Base-by-base conservation (phyloP, 352 stramenopile genomes). In the Phytophthora multivora region DNA sequence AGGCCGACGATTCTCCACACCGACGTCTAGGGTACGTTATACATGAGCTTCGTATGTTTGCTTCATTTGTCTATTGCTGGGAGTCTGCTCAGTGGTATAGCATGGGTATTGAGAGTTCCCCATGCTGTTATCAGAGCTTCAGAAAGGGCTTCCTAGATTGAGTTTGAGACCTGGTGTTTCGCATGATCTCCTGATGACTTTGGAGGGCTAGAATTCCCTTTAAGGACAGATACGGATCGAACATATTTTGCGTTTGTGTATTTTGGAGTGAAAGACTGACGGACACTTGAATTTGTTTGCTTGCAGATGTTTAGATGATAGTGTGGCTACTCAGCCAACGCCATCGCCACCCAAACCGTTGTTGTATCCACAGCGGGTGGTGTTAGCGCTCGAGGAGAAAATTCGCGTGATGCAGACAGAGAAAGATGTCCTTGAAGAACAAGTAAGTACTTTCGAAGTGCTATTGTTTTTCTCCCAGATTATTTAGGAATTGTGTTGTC, bases 171-270 rank as follows among this genome's bases (percentile, higher is more conserved):
- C 28, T 51, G 15, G 38, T n/a, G 16, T 40, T 51, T 46, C 41
- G 51, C 39, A 57, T 54, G 71, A 79, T 91, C 80, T 92, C 55
- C 81, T 94, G 86, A 92, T 94, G 86, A 94, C 86, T 90, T 94
- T 89, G 70, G 48, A 67, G 73, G 82, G 63, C 62, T 91, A 94
- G 86, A 90, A 94, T 89, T 89, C 71, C 82, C 62, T 73, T 71
- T 67, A 89, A 95, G 83, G 86, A 95, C 86, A 95, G 86, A 93
- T 95, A 95, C 86, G 83, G 83, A 89, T 90, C 59, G 75, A 68
- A 93, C 82, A 93, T 28, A 45, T 19, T 38, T 45, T 26, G 30
- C 19, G 26, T 13, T 5, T 51, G 26, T 11, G 0, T 19, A 42
- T 11, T 33, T 33, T 33, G 28, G 26, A 56, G 26, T 11, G 52